Base-by-base conservation (phyloP, 495 filamentous ascomycete species). In the Penicillium parvum region DNA sequence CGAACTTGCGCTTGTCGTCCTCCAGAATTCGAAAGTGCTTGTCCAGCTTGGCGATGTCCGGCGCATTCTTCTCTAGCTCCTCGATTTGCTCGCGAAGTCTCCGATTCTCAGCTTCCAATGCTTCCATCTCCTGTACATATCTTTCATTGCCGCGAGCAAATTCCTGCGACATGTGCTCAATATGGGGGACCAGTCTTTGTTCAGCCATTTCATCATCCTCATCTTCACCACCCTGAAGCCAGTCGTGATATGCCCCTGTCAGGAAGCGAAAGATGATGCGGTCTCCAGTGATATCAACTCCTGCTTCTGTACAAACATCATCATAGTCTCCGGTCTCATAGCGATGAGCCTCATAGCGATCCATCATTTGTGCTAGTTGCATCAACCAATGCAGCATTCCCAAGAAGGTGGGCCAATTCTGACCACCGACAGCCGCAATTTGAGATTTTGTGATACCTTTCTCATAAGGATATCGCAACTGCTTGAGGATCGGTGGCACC, bases 301-400 rank as follows among this genome's bases (percentile, higher is more conserved):
- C 94, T 33, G 77, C 82, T 51, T 95, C 90, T 11, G 78, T 77
- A 53, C 90, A 95, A 0, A 89, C 89, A 32, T 95, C 85, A 47
- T 96, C 89, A 60, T 94, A 97, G 32, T 83, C 78, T 23, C 88
- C 81, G 16, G 65, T 47, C 3, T 75, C 64, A 57, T 85, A 96
- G 7, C 82, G 66, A 40, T 97, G n/a, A n/a, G n/a, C 47, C 3
- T 75, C 64, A 57, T 85, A 96, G 7, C 82, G 66, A 40, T 97
- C 88, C 65, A 96, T 82, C 81, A 95, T 95, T 39, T 85, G 77
- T 9, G 89, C 87, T 33, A 97, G 69, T 63, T 96, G 90, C 90
- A 99, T 94, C 80, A 99, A 84, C 92, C 92, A 99, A 64, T 99
- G 91, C 34, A 99, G 73, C 66, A 97, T 73, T 0, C 89, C 94